Base-by-base conservation (phyloP, 768 basidiomycete species). In the Rhodotorula diobovata region DNA sequence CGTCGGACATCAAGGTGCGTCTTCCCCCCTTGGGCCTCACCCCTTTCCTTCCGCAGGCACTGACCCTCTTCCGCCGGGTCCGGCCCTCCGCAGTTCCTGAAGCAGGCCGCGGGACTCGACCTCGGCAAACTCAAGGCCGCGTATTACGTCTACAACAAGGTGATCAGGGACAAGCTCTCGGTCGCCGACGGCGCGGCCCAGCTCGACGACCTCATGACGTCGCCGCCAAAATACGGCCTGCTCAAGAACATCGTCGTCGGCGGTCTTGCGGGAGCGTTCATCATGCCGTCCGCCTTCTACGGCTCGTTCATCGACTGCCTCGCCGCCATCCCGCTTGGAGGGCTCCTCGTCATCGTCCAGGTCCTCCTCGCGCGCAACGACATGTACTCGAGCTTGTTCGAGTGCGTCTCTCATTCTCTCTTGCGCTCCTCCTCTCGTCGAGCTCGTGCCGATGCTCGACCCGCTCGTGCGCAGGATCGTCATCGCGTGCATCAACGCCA, bases 251-350 rank as follows among this genome's bases (percentile, higher is more conserved):
- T 88, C 61, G 63, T 91, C 66, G 84, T 90, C 50, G 92, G 90
- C n/a, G 90, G 88, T 16, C 82, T 90, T n/a, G 45, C 70, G 21
- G 56, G 64, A 45, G 64, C 55, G 1, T 58, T 48, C 37, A 48
- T 63, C 46, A 46, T 32, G 32, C 55, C 41, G 1, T 35, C n/a
- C 16, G 84, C 85, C 12, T 91, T 90, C 79, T 83, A 82, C 39
- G 90, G 89, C 0, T 87, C 85, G 50, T 89, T 93, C 79, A 83
- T 92, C 75, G 91, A 94, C 79, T 84, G 85, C 28, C 80, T 91
- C 35, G 82, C 86, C 34, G 84, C 85, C 1, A 87, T 88, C 73
- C 90, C 90, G 0, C 84, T 93, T 30, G 91, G 91, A 21, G 85
- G 85, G n/a, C 81, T 91, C 6, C 83, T 94, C 34, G 87, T 91